These are phyloP conservation scores for Moesziomyces sp. DNA, from an alignment of 1,284 basidiomycete genomes.

Conservation along the genomic window DNA sequence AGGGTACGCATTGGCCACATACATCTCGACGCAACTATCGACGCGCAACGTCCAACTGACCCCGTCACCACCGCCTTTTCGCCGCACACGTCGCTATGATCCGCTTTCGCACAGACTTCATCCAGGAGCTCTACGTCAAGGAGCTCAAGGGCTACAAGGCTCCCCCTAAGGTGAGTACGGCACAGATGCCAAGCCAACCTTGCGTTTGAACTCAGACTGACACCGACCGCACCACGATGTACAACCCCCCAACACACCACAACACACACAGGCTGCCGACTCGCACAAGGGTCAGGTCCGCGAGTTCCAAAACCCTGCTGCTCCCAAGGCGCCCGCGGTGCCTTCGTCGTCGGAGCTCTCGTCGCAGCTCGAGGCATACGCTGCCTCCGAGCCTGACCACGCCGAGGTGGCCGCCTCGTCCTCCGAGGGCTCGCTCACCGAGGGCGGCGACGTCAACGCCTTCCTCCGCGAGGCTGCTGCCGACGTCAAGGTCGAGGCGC, in stretches of 20 bases:
- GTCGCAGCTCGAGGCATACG: slow-evolving; percentile 69
- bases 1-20: slow-evolving; percentile 51
- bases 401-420: slow-evolving; percentile 48
- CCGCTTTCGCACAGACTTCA: slow-evolving; percentile 76
- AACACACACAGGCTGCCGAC: slow-evolving; percentile 53
- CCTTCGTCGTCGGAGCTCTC: slow-evolving; percentile 68
- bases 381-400: slow-evolving; percentile 61
- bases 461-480: slow-evolving; percentile 66
- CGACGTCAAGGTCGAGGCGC: slow-evolving; percentile 62
- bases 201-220: not conserved
- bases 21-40: not conserved
- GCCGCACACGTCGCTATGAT: too few species aligned
- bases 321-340: slow-evolving; percentile 68
- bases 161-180: slow-evolving; percentile 62
- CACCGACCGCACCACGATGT: not conserved
- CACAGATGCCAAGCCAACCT: slow-evolving; percentile 11
- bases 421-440: slow-evolving; percentile 46
- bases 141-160: slow-evolving; percentile 91
- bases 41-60: slow-evolving; percentile 5
- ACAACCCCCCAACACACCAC: not conserved
- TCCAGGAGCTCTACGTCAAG: slow-evolving; percentile 90
- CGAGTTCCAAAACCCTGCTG: slow-evolving; percentile 68
- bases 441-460: slow-evolving; percentile 66
- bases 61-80: not conserved
- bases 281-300: slow-evolving; percentile 68